Evolutionary conservation across 768 basidiomycete species (phyloP).

Genomic region (Mycena kentingensis): DNA sequence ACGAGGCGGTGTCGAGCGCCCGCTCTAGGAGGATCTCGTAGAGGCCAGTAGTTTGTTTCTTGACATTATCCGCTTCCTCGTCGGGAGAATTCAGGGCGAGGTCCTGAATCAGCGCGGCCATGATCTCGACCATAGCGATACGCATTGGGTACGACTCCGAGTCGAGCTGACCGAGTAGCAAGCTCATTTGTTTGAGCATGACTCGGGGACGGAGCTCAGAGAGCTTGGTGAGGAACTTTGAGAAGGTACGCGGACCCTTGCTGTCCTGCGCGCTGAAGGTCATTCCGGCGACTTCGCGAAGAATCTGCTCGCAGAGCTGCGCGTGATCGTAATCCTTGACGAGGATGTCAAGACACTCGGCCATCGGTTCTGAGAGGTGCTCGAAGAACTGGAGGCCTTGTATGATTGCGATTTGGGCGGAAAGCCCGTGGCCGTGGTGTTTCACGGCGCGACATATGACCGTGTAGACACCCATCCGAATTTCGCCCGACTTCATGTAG

Average conservation of each 20-base stretch:
- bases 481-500: conserved; percentile 80
- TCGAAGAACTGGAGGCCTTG: conserved; percentile 93
- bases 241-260: conserved; percentile 86
- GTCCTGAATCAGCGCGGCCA: conserved; percentile 83
- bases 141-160: conserved; percentile 99
- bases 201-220: conserved; percentile 78
- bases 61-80: conserved; percentile 47
- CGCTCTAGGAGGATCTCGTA: conserved; percentile 86
- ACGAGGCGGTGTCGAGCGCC: conserved; percentile 85
- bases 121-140: conserved; percentile 88
- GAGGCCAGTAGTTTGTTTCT: conserved; percentile 78
- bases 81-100: conserved; percentile 59
- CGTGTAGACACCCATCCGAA: conserved; percentile 79
- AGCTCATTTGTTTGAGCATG: conserved; percentile 86
- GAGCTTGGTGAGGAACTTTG: conserved; percentile 78
- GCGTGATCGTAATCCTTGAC: conserved; percentile 85
- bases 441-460: conserved; percentile 92
- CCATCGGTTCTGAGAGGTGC: conserved; percentile 92
- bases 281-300: conserved; percentile 84
- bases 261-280: conserved; percentile 79
- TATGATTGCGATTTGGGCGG: conserved; percentile 88
- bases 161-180: conserved; percentile 84
- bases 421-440: conserved; percentile 79
- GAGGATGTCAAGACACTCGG: conserved; percentile 80
- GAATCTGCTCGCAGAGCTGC: conserved; percentile 87